Conservation (phyloP, 2,329 filamentous ascomycete species). For the Fusarium domesticum region DNA sequence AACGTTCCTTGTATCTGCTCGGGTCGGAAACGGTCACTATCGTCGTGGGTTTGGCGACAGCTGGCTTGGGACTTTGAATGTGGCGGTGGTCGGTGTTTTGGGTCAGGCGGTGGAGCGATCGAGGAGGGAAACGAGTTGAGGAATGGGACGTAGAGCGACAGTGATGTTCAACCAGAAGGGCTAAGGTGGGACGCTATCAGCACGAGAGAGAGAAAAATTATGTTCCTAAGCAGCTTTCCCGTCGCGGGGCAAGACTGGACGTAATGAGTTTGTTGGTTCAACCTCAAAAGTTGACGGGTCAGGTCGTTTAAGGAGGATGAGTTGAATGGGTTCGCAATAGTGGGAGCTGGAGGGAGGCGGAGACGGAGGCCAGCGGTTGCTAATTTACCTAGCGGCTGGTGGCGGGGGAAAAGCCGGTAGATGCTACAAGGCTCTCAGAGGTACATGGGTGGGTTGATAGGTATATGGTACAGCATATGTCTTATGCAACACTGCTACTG, state of each 20-base stretch:
- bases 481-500: neutral
- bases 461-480: neutral
- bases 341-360: conserved; percentile 6
- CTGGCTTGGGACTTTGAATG: conserved; percentile 6
- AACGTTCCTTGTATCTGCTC: conserved; percentile 7
- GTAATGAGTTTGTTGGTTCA: conserved; percentile 16
- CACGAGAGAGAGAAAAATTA: conserved; percentile 8
- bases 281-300: conserved; percentile 1
- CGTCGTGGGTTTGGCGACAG: conserved; percentile 16
- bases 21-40: conserved; percentile 6
- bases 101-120: conserved; percentile 29
- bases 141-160: conserved; percentile 13
- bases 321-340: conserved; percentile 1
- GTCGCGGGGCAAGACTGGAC: conserved; percentile 15
- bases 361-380: conserved; percentile 14
- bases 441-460: neutral
- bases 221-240: conserved; percentile 8
- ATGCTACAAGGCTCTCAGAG: neutral
- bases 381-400: conserved; percentile 16
- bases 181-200: conserved; percentile 13
- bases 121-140: conserved; percentile 25
- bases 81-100: conserved; percentile 17
- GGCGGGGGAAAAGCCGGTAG: conserved; percentile 1
- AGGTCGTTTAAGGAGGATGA: conserved; percentile 22
- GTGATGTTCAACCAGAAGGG: conserved; percentile 10